Percentiles rank a stretch among this genome's conserved stretches.
Evolutionary conservation across 805 yeast genomes (phyloP).

Genomic region (Candida pini): DNA sequence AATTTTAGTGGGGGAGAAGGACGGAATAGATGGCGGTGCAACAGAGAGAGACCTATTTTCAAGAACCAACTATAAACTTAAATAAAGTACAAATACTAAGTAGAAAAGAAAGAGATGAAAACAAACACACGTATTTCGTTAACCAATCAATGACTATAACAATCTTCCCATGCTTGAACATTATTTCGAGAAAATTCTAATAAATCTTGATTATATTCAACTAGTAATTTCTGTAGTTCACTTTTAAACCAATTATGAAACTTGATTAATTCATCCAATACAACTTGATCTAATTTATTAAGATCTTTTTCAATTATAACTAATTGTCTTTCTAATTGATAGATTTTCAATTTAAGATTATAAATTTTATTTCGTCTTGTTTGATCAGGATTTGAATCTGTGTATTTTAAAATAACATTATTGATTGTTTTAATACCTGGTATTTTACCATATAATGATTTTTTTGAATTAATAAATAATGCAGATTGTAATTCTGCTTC

Average conservation of each 20-base stretch:
- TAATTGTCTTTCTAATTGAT: constrained; percentile 28
- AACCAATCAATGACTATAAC: constrained; percentile 12
- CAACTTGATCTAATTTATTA: constrained; percentile 17
- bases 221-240: constrained; percentile 17
- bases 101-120: too few species aligned
- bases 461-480: constrained; percentile 23
- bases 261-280: constrained; percentile 19
- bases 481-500: constrained; percentile 29
- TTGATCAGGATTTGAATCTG: constrained; percentile 31
- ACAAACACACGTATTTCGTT: too few species aligned
- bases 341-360: constrained; percentile 24
- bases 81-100: too few species aligned
- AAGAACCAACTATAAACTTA: too few species aligned
- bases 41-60: too few species aligned
- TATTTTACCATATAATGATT: constrained; percentile 26
- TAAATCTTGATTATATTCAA: constrained; percentile 19
- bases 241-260: constrained; percentile 30
- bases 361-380: constrained; percentile 27
- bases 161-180: constrained; percentile 25
- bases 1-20: too few species aligned
- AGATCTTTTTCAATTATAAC: constrained; percentile 23
- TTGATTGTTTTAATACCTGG: constrained; percentile 32
- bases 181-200: constrained; percentile 19
- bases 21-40: too few species aligned
- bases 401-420: constrained; percentile 28